Percentiles rank a stretch among this genome's conserved stretches.
phyloP scores from a whole-genome alignment of 495 filamentous ascomycete species.

The Thermochaetoides thermophila region DNA sequence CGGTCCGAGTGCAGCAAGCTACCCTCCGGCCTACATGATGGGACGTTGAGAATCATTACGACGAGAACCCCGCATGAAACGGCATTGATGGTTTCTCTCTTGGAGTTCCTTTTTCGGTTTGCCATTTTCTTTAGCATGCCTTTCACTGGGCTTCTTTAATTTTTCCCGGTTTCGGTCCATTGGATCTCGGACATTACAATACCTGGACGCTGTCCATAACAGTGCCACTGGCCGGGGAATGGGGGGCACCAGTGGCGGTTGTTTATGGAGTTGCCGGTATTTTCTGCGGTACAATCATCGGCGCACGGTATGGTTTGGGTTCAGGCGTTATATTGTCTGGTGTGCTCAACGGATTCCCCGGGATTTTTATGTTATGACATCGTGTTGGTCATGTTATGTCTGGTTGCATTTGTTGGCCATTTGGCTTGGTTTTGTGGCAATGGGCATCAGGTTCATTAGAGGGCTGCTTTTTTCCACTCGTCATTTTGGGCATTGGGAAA shows the following conservation, averaged over 20 bases:
- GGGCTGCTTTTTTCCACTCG: conserved; percentile 4
- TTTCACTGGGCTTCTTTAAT: not conserved
- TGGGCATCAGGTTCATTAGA: conserved; percentile 10
- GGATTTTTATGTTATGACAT: not conserved
- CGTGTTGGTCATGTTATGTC: not conserved
- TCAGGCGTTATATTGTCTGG: conserved; percentile 7
- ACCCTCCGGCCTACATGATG: conserved; percentile 20
- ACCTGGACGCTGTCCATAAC: too few species aligned
- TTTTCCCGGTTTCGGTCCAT: conserved; percentile 2
- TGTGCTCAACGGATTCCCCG: conserved; percentile 10
- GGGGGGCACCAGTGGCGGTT: conserved; percentile 1
- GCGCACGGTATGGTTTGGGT: conserved; percentile 11
- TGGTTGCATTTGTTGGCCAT: conserved; percentile 6
- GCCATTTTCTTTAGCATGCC: conserved; percentile 2
- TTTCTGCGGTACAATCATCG: conserved; percentile 7
- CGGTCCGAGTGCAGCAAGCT: conserved; percentile 6
- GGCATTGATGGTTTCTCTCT: too few species aligned
- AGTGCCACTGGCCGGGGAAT: too few species aligned
- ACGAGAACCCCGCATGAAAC: too few species aligned
- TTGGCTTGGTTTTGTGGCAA: conserved; percentile 2
- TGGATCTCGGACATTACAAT: conserved; percentile 9
- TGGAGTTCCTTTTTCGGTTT: conserved; percentile 3
- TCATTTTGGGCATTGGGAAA: conserved; percentile 3
- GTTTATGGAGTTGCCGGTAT: conserved; percentile 6
- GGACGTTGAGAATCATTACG: conserved; percentile 9